Evolutionary conservation across 352 stramenopile genomes (phyloP), one percentile per base, ranked within the genome.

Genomic region (Stephanocyclus meneghinianus): DNA sequence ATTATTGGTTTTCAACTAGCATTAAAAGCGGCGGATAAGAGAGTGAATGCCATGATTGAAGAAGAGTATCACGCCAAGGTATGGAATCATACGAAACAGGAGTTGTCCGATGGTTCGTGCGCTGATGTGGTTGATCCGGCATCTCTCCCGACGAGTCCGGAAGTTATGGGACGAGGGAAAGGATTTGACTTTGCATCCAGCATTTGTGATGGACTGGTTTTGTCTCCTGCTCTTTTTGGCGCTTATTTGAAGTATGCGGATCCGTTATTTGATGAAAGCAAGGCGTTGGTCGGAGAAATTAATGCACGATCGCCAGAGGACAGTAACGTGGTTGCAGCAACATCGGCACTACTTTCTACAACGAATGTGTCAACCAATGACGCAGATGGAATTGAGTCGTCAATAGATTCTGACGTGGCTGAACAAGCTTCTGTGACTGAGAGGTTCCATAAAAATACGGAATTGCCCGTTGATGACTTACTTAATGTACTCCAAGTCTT

Each of bases 61-160:
- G 64, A 83, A 42, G 85, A 92, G 74, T 88, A 80, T 51, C 61
- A 81, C 53, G 87, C 87, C 5, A 75, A 83, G 40, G 78, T 88
- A 35, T 92, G 87, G 85, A 92, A 92, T 71, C 87, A 77, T 63
- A 92, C 87, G 11, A 74, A 83, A 47, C 57, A 78, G 37, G 75
- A 83, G 45, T 15, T 78, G 30, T 8, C 29, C 66, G 2, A 40
- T 15, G 30, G 2, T 29, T 37, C 70, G 51, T 35, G 44, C 64
- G 37, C 16, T 40, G 60, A 50, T 32, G 56, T 61, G 32, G 53
- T 70, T 10, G 75, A 92, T 76, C 87, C 85, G 44, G 83, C 85
- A n/a, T 62, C 71, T 18, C 47, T 53, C 50, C 75, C 80, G 35
- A 59, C 45, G 37, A 90, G 83, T 72, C 83, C 83, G 16, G 87